Conservation (phyloP, 805 yeast species). For the Candida ficus region DNA sequence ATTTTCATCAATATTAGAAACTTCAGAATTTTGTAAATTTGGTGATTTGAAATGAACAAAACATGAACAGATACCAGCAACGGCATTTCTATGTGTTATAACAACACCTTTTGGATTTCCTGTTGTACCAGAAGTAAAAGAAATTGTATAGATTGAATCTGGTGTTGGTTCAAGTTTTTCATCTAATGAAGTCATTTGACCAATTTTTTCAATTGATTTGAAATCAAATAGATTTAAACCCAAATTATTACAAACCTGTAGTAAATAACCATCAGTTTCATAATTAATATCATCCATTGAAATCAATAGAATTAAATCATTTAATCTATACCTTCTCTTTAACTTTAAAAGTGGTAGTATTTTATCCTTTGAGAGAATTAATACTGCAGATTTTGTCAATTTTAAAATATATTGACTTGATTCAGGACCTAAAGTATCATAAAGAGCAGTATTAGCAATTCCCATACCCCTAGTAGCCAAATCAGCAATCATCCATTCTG, state of each 20-base stretch:
- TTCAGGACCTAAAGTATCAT: slow-evolving; percentile 52
- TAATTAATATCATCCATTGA: slow-evolving; percentile 39
- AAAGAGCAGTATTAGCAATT: slow-evolving; percentile 44
- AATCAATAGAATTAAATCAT: slow-evolving; percentile 36
- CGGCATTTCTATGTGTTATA: slow-evolving; percentile 39
- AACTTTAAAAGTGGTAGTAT: slow-evolving; percentile 36
- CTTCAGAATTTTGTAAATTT: neutral
- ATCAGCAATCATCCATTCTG: slow-evolving; percentile 64
- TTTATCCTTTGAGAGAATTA: slow-evolving; percentile 43
- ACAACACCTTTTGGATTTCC: slow-evolving; percentile 61
- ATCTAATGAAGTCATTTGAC: slow-evolving; percentile 30
- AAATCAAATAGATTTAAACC: slow-evolving; percentile 33
- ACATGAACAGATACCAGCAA: slow-evolving; percentile 32
- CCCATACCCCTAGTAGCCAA: slow-evolving; percentile 37
- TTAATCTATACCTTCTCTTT: slow-evolving; percentile 28
- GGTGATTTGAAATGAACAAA: slow-evolving; percentile 10
- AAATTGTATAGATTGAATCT: slow-evolving; percentile 43
- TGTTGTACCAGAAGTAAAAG: slow-evolving; percentile 65
- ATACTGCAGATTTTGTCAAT: slow-evolving; percentile 58
- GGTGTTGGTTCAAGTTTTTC: slow-evolving; percentile 30
- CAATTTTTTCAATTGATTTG: slow-evolving; percentile 29
- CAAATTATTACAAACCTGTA: slow-evolving; percentile 15
- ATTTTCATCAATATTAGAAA: slow-evolving; percentile 13
- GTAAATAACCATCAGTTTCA: slow-evolving; percentile 21
- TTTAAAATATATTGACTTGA: slow-evolving; percentile 58